phyloP scores from a whole-genome alignment of 495 filamentous ascomycete species.

The Penicillium odoratum region DNA sequence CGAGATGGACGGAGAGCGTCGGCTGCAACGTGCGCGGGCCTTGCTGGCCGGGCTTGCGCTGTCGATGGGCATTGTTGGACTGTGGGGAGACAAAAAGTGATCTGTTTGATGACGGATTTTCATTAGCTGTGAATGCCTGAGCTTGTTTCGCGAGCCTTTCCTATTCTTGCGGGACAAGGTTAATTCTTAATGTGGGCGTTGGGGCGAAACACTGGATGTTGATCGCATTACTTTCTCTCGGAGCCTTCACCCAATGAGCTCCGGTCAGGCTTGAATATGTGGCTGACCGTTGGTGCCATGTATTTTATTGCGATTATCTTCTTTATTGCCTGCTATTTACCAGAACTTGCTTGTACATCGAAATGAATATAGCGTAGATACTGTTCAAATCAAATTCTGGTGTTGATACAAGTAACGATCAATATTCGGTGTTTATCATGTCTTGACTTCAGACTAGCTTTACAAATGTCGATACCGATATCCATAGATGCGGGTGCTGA shows the following conservation, averaged over 20 bases:
- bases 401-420: background rate
- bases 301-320: too few relatives aligned
- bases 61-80: constrained; percentile 73
- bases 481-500: background rate
- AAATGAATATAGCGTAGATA: background rate
- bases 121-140: background rate
- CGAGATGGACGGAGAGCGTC: constrained; percentile 65
- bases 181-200: background rate
- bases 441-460: background rate
- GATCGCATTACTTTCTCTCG: background rate
- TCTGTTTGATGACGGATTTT: background rate
- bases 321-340: background rate
- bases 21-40: constrained; percentile 59
- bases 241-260: background rate
- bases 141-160: background rate
- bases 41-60: constrained; percentile 66
- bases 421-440: background rate
- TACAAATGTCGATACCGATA: background rate
- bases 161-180: background rate
- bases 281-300: background rate
- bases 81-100: constrained; percentile 78
- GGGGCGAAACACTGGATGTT: constrained; percentile 13
- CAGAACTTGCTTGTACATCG: background rate
- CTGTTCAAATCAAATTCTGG: background rate
- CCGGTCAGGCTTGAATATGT: background rate